These are phyloP conservation scores for Tetrapisispora phaffii DNA, from an alignment of 805 yeast genomes.

Conservation along the genomic window DNA sequence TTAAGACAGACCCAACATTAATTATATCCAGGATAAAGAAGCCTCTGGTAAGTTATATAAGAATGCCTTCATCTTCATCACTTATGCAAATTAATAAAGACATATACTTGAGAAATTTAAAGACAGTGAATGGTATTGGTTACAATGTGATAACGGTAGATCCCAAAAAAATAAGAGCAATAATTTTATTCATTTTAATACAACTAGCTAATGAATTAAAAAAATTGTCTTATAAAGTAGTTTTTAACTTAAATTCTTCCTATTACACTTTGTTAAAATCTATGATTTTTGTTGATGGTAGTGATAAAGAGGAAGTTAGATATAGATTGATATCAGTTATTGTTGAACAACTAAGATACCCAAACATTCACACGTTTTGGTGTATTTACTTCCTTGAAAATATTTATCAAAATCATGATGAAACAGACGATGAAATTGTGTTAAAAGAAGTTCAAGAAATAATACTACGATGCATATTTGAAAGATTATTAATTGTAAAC, in stretches of 20 bases:
- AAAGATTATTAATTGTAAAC: conserved; percentile 56
- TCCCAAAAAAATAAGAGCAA: conserved; percentile 51
- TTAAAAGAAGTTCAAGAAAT: conserved; percentile 51
- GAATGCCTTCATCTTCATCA: conserved; percentile 63
- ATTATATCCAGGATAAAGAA: conserved; percentile 59
- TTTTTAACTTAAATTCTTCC: conserved; percentile 50
- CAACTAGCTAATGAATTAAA: conserved; percentile 50
- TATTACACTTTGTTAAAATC: conserved; percentile 60
- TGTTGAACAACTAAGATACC: conserved; percentile 83
- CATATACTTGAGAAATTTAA: conserved; percentile 7
- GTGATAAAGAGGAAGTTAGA: conserved; percentile 52
- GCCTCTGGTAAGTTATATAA: conserved; percentile 67
- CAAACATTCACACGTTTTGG: conserved; percentile 87
- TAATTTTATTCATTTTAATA: conserved; percentile 69
- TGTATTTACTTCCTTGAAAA: conserved; percentile 54
- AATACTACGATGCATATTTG: conserved; percentile 70
- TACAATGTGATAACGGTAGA: conserved; percentile 43
- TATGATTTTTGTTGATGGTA: conserved; percentile 39
- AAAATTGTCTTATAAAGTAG: conserved; percentile 35
- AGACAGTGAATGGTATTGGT: conserved; percentile 52
- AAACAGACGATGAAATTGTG: conserved; percentile 29
- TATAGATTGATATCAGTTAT: conserved; percentile 69
- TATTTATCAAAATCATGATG: conserved; percentile 58
- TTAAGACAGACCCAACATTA: conserved; percentile 48
- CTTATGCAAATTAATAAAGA: conserved; percentile 53